Base-by-base conservation (phyloP, 495 filamentous ascomycete genomes). In the Penicillium coprophilum region DNA sequence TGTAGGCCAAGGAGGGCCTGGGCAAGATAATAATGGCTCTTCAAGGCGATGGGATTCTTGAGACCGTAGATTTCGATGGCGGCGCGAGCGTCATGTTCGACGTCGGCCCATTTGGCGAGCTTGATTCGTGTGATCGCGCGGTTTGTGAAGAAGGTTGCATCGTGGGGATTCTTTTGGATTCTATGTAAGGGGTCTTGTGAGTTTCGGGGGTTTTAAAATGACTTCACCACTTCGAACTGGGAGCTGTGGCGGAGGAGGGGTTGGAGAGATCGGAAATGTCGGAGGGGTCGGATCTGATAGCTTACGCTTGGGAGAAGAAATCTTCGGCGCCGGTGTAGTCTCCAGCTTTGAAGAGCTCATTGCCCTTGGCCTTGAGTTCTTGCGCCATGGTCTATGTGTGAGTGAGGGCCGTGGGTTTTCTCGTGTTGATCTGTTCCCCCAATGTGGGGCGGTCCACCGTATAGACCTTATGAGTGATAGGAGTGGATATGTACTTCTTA, bases 221-320 rank as follows among this genome's bases (percentile, higher is more conserved):
- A n/a, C n/a, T n/a, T n/a, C n/a, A n/a, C n/a, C n/a, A n/a, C n/a
- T 31, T 41, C 31, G 52, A 24, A 31, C n/a, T 23, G 36, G 32
- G 20, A 28, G 34, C 23, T 45, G 34, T 31, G 30, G 32, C 13
- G 39, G 48, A 40, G 17, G 32, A 6, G 40, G 4, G 36, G 24
- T 27, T 27, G 24, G 24, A 6, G 24, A 24, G 21, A 10, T 19
- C 36, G 31, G 31, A 20, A 28, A 8, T 0, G 34, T 17, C 24
- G 41, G n/a, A 51, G 39, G 39, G 45, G 46, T 28, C 32, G 53
- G 47, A 30, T 19, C 7, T 71, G 30, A 28, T 45, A n/a, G 20
- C 84, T 71, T 77, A 92, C 89, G 93, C 93, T 78, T 94, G 86
- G 11, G 89, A 90, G 73, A 92, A 97, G 52, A 84, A 75, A 20